These are phyloP conservation scores for Odontarrhena argentea DNA, from an alignment of 345 rosid genomes.

Conservation along the genomic window DNA sequence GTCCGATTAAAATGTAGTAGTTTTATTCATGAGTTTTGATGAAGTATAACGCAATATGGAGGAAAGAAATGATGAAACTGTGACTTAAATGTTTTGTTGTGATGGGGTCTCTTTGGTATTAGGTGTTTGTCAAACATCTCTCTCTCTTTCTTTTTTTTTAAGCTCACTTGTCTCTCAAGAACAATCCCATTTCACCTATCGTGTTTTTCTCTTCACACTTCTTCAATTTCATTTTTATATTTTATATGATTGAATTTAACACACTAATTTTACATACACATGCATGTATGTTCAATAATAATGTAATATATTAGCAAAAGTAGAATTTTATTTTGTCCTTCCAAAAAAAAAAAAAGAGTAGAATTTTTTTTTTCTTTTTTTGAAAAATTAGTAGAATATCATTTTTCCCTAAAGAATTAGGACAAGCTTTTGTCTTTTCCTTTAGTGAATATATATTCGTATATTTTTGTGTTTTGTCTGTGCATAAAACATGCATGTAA, in stretches of 20 bases:
- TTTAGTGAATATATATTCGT: neutral
- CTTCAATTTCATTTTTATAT: neutral
- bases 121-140: constrained; percentile 59
- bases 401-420: neutral
- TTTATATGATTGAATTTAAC: neutral
- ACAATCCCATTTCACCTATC: constrained; percentile 72
- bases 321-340: neutral
- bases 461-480: neutral
- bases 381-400: no score
- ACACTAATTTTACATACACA: neutral
- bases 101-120: constrained; percentile 55
- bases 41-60: constrained; percentile 37
- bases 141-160: constrained; percentile 29
- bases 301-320: neutral
- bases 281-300: neutral
- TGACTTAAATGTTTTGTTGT: constrained; percentile 39
- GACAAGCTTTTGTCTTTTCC: neutral
- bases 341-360: no score
- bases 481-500: no score
- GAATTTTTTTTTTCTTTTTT: no score
- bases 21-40: constrained; percentile 35
- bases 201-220: constrained; percentile 56
- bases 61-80: constrained; percentile 41
- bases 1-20: constrained; percentile 24
- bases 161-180: constrained; percentile 44